Base-by-base conservation (phyloP, 768 basidiomycete genomes). In the Holtermanniella nyarrowii region DNA sequence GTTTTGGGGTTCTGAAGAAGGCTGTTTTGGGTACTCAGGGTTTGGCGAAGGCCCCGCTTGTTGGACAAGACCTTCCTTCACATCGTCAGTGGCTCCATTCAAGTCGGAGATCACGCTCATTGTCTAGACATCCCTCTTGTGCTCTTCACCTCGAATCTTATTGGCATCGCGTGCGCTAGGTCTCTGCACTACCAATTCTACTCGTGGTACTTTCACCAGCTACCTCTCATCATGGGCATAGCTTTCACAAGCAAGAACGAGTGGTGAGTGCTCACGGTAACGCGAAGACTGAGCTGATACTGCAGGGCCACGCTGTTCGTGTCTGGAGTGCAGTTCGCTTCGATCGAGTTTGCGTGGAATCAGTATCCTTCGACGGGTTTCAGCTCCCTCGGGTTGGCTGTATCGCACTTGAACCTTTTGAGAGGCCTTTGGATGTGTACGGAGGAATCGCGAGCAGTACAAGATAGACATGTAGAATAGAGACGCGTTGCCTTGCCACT, bases 101-200 rank as follows among this genome's bases (percentile, higher is more conserved):
- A n/a, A n/a, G n/a, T n/a, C n/a, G n/a, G n/a, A n/a, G n/a, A n/a
- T n/a, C n/a, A n/a, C n/a, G n/a, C n/a, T n/a, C n/a, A n/a, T n/a
- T n/a, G n/a, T n/a, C 21, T 62, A 93, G 91, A 85, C 61, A 77
- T 85, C 46, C 78, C 82, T 18, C 85, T 85, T 0, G 77, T 89
- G 21, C 76, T 96, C 4, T 88, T 88, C 75, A 91, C 88, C 1
- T 85, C 85, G 14, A 97, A 97, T 65, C 69, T 97, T 37, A 82
- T 95, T 48, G 95, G 95, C 16, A 84, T 97, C 27, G 56, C 86
- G 5, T 95, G 87, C 68, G 88, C 95, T 20, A 81, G 95, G 18
- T 96, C 93, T 10, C 74, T 99, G 42, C 95, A 99, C 68, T 96
- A 96, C 68, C 95, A 99, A 60, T 99, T 99, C 72, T 95, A 95